These are phyloP conservation scores for Fusarium transvaalense DNA, from an alignment of 2,329 filamentous ascomycete genomes.

Conservation along the genomic window DNA sequence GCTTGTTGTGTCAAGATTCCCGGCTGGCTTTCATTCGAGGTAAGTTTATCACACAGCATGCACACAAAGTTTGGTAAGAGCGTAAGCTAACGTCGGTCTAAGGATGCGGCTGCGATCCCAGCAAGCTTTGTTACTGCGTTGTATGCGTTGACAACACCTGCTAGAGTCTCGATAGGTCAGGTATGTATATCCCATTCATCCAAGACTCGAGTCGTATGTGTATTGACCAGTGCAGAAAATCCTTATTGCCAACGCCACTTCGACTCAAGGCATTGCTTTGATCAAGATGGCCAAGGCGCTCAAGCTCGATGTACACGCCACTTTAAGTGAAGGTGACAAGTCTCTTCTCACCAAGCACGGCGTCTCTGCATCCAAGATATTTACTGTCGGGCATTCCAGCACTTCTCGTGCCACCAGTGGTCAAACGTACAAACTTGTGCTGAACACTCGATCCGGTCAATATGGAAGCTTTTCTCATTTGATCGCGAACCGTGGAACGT, in stretches of 20 bases:
- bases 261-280: conserved; percentile 40
- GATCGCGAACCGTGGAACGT: conserved; percentile 37
- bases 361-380: conserved; percentile 31
- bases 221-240: conserved; percentile 34
- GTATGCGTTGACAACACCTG: conserved; percentile 32
- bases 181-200: conserved; percentile 6
- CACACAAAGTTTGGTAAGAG: not conserved
- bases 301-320: conserved; percentile 37
- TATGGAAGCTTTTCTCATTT: conserved; percentile 36
- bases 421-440: conserved; percentile 32
- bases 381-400: conserved; percentile 8
- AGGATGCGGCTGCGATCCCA: conserved; percentile 38
- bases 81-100: not conserved
- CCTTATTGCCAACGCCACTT: conserved; percentile 36
- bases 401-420: conserved; percentile 19
- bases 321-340: conserved; percentile 27
- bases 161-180: conserved; percentile 28
- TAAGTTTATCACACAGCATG: conserved; percentile 16
- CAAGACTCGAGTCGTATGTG: fast-evolving
- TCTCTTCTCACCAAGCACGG: conserved; percentile 32
- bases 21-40: conserved; percentile 43
- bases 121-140: conserved; percentile 39
- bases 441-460: conserved; percentile 36
- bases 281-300: conserved; percentile 38
- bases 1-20: conserved; percentile 39